Percentiles rank a stretch among this genome's conserved stretches.
phyloP scores from a whole-genome alignment of 352 stramenopile genomes.

The Globisporangium recalcitrans region DNA sequence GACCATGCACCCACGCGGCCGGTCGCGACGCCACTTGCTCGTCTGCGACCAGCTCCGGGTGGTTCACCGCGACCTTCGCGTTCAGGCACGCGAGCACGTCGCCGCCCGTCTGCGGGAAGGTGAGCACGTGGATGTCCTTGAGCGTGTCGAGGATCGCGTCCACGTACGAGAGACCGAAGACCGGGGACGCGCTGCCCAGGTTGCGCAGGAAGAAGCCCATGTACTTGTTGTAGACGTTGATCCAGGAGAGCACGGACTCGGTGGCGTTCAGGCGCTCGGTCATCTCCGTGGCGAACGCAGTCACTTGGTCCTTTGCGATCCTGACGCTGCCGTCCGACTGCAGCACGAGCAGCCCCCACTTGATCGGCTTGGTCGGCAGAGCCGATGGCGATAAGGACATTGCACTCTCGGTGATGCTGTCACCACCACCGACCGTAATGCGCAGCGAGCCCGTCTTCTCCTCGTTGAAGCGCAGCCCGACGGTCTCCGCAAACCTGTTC shows the following conservation, averaged over 20 bases:
- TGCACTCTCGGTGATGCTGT: not conserved
- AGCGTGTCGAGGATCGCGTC: slow-evolving; percentile 28
- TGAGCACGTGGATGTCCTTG: slow-evolving; percentile 24
- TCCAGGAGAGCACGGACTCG: slow-evolving; percentile 28
- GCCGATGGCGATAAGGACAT: not conserved
- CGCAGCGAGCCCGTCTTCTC: slow-evolving; percentile 41
- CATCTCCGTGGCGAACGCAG: slow-evolving; percentile 37
- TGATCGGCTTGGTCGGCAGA: slow-evolving; percentile 30
- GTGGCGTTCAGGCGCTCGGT: slow-evolving; percentile 26
- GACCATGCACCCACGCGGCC: slow-evolving; percentile 34
- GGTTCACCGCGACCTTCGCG: slow-evolving; percentile 18
- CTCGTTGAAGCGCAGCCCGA: slow-evolving; percentile 33
- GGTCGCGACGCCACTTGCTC: slow-evolving; percentile 15
- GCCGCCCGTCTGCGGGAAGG: slow-evolving; percentile 31
- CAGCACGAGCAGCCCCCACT: slow-evolving; percentile 40
- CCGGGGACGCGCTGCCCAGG: slow-evolving; percentile 31
- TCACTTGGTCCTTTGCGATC: slow-evolving; percentile 31
- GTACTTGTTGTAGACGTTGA: slow-evolving; percentile 63
- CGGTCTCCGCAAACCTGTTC: slow-evolving; percentile 14
- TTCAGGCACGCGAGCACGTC: slow-evolving; percentile 28
- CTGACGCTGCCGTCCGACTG: slow-evolving; percentile 30
- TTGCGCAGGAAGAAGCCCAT: slow-evolving; percentile 50
- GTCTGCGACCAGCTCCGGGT: slow-evolving; percentile 1
- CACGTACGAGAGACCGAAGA: slow-evolving; percentile 26
- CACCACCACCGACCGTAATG: not conserved